phyloP scores from a whole-genome alignment of 1,284 basidiomycete genomes.

The Leccinum solheimii region DNA sequence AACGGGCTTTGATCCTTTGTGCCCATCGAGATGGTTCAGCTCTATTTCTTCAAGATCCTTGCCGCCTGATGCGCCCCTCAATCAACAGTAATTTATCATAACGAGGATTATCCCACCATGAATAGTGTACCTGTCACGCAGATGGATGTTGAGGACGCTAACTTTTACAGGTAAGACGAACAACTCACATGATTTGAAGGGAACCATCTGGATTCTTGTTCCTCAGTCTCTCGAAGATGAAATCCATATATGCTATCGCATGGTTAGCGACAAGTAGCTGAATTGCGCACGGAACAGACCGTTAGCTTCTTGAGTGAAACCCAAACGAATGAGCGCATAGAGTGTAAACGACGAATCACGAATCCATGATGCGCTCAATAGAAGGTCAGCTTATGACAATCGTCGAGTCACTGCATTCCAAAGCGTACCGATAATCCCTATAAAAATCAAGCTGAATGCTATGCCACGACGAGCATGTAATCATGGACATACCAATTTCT shows the following conservation, averaged over 20 bases:
- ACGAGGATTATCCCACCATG: conserved; percentile 51
- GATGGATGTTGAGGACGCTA: neutral
- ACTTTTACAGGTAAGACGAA: neutral
- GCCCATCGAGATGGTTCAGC: conserved; percentile 80
- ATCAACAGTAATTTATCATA: neutral
- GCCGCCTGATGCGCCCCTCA: conserved; percentile 47
- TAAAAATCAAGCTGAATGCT: neutral
- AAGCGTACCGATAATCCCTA: conserved; percentile 68
- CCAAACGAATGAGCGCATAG: conserved; percentile 87
- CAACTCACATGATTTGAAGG: conserved; percentile 79
- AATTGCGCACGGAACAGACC: conserved; percentile 41
- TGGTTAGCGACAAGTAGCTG: conserved; percentile 16
- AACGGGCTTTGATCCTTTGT: conserved; percentile 81
- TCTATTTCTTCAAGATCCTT: conserved; percentile 86
- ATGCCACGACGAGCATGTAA: neutral
- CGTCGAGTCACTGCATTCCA: neutral
- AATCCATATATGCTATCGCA: conserved; percentile 77
- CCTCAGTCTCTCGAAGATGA: conserved; percentile 80
- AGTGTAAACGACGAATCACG: conserved; percentile 91
- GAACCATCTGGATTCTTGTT: conserved; percentile 86
- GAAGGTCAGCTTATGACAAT: neutral
- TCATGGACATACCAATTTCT: conserved; percentile 67
- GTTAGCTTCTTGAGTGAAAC: conserved; percentile 88
- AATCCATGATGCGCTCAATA: conserved; percentile 75
- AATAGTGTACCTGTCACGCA: conserved; percentile 64